phyloP scores from a whole-genome alignment of 768 basidiomycete genomes.

The Harrya chromipes region DNA sequence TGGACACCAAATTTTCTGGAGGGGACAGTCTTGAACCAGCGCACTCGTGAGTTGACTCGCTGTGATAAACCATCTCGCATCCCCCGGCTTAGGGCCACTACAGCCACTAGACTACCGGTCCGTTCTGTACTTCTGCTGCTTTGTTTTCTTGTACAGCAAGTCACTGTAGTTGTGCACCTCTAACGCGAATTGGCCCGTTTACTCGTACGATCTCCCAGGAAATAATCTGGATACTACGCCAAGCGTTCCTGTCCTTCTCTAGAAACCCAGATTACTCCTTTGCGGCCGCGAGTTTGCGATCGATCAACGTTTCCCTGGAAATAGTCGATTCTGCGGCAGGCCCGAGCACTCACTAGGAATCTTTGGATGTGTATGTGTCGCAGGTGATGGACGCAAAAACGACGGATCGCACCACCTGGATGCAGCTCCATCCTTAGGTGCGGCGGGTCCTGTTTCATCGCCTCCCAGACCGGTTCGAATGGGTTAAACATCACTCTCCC shows the following conservation, averaged over 20 bases:
- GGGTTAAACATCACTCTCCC: too few species aligned
- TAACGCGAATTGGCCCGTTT: conserved; percentile 5
- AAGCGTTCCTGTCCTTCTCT: background rate
- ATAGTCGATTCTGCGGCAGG: background rate
- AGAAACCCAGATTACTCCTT: background rate
- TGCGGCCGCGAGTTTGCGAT: conserved; percentile 20
- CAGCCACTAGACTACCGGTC: conserved; percentile 66
- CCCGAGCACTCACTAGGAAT: conserved; percentile 7
- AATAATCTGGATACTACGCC: conserved; percentile 8
- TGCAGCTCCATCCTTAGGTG: conserved; percentile 2
- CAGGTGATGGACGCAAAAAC: background rate
- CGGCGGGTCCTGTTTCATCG: conserved; percentile 4
- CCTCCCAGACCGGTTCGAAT: background rate
- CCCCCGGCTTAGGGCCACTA: conserved; percentile 76
- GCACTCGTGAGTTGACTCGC: conserved; percentile 64
- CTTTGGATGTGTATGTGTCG: conserved; percentile 28
- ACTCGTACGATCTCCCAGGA: background rate
- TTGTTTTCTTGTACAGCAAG: background rate
- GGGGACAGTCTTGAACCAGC: conserved; percentile 93
- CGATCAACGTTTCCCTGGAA: conserved; percentile 28
- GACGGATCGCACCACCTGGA: background rate
- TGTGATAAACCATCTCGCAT: conserved; percentile 66
- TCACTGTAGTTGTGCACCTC: too few species aligned
- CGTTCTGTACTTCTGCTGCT: background rate
- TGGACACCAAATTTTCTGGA: conserved; percentile 93